Conservation (phyloP, 129 eudicot genomes). For the Tagetes erecta region DNA sequence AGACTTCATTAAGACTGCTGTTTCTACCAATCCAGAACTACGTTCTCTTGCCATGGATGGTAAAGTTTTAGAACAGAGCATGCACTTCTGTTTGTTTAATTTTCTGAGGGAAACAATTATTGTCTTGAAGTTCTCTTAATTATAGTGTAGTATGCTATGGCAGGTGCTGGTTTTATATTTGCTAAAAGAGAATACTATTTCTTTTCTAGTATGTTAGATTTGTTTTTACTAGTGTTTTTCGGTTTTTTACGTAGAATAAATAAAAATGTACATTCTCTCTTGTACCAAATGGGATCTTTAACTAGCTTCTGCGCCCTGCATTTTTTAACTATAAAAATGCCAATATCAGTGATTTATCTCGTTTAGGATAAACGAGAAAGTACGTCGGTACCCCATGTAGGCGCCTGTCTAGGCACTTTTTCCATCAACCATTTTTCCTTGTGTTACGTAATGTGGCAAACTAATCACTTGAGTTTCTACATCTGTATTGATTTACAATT, state of each 20-base stretch:
- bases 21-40: constrained; percentile 53
- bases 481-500: constrained; percentile 10
- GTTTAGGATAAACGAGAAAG: background rate
- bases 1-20: constrained; percentile 43
- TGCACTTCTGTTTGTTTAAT: background rate
- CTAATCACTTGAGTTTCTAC: background rate
- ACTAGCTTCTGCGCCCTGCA: background rate
- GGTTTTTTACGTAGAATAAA: background rate
- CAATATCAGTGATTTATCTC: background rate
- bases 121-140: background rate
- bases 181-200: background rate
- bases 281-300: background rate
- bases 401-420: background rate
- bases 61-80: constrained; percentile 20
- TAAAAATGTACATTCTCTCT: background rate
- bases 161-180: background rate
- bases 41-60: constrained; percentile 83
- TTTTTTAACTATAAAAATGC: background rate
- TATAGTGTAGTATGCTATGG: background rate
- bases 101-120: background rate
- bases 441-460: background rate
- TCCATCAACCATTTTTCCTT: constrained; percentile 4
- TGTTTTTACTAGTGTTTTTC: background rate
- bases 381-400: background rate
- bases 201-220: background rate